Evolutionary conservation across 352 stramenopile species (phyloP).

Genomic region (Phytophthora melonis): DNA sequence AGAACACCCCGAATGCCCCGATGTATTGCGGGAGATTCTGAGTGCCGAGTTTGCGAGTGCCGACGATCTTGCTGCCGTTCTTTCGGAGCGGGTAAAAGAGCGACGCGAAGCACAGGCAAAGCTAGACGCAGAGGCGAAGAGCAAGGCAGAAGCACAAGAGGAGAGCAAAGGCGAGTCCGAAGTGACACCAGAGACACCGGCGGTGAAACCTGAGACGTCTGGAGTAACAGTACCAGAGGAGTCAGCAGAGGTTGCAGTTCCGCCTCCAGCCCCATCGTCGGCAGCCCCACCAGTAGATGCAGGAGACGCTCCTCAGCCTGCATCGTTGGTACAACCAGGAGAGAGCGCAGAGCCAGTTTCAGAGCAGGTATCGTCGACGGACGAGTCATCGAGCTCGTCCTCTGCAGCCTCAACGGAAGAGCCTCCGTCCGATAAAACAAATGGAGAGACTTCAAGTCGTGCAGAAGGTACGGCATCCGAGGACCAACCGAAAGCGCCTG

Average conservation of each 20-base stretch:
- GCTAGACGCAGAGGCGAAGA: slow-evolving; percentile 17
- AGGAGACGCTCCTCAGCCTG: slow-evolving; percentile 20
- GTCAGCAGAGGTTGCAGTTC: slow-evolving; percentile 10
- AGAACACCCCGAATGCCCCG: slow-evolving; percentile 39
- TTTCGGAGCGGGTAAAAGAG: slow-evolving; percentile 33
- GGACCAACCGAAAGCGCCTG: slow-evolving; percentile 15
- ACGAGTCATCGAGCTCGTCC: slow-evolving; percentile 19
- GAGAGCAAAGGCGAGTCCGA: slow-evolving; percentile 9
- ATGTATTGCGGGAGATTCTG: slow-evolving; percentile 35
- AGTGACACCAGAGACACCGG: slow-evolving; percentile 6
- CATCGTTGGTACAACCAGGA: slow-evolving; percentile 25
- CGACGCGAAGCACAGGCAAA: slow-evolving; percentile 18
- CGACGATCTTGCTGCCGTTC: slow-evolving; percentile 43
- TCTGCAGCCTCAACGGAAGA: slow-evolving; percentile 16
- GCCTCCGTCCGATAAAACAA: slow-evolving; percentile 11
- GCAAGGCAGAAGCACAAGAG: slow-evolving; percentile 17
- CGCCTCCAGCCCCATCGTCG: slow-evolving; percentile 10
- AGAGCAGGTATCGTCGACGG: not conserved
- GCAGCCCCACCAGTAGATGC: slow-evolving; percentile 31
- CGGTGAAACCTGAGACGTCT: slow-evolving; percentile 12
- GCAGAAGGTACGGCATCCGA: slow-evolving; percentile 19
- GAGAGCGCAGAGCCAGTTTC: slow-evolving; percentile 5
- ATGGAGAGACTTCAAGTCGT: slow-evolving; percentile 23
- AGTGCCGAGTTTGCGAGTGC: slow-evolving; percentile 25
- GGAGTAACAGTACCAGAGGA: slow-evolving; percentile 6